These are phyloP conservation scores for Peronospora belbahrii DNA, from an alignment of 352 stramenopile genomes.

Conservation along the genomic window DNA sequence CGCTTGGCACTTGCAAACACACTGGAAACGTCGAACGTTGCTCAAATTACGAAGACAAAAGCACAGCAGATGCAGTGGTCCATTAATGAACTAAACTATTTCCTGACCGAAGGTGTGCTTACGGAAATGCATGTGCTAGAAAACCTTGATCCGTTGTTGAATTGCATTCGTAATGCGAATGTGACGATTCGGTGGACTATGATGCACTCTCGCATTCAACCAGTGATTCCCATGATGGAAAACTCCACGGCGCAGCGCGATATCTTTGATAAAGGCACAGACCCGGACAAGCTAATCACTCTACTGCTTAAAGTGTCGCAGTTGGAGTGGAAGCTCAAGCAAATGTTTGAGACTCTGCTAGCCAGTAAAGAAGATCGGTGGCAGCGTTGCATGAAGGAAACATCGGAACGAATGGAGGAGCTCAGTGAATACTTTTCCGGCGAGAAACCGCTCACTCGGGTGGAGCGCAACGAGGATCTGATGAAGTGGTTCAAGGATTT, in stretches of 20 bases:
- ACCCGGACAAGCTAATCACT: slow-evolving; percentile 85
- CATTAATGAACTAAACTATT: slow-evolving; percentile 87
- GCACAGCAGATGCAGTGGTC: slow-evolving; percentile 77
- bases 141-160: slow-evolving; percentile 86
- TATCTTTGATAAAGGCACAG: slow-evolving; percentile 76
- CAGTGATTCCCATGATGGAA: slow-evolving; percentile 83
- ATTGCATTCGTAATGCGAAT: slow-evolving; percentile 89
- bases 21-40: slow-evolving; percentile 81
- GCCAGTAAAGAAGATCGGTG: slow-evolving; percentile 88
- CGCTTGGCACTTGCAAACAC: slow-evolving; percentile 87
- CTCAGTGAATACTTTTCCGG: slow-evolving; percentile 92
- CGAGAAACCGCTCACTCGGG: slow-evolving; percentile 87
- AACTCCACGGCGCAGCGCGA: slow-evolving; percentile 71
- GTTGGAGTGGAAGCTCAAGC: slow-evolving; percentile 92
- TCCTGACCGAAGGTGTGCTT: slow-evolving; percentile 87
- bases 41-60: slow-evolving; percentile 85
- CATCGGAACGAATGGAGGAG: slow-evolving; percentile 88
- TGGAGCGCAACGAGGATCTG: slow-evolving; percentile 91
- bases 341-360: slow-evolving; percentile 87
- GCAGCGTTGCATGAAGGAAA: slow-evolving; percentile 85
- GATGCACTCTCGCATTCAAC: slow-evolving; percentile 89
- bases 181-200: slow-evolving; percentile 91
- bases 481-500: slow-evolving; percentile 91
- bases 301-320: slow-evolving; percentile 90
- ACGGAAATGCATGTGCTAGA: slow-evolving; percentile 92